phyloP scores from a whole-genome alignment of 768 basidiomycete genomes.

The Myochromella boudieri region DNA sequence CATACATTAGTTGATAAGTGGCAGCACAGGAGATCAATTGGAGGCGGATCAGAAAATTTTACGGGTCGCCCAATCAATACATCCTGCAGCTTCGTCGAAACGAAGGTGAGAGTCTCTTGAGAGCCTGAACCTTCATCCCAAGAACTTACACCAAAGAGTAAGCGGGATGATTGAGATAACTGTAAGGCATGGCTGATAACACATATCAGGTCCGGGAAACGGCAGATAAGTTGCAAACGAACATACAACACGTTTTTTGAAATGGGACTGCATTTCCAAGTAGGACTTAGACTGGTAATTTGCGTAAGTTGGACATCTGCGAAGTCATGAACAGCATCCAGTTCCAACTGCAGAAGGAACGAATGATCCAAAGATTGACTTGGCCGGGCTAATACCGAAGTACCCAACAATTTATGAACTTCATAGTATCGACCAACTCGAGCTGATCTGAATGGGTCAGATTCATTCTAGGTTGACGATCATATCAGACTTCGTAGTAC shows the following conservation, averaged over 20 bases:
- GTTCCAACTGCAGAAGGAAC: constrained; percentile 55
- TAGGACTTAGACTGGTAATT: constrained; percentile 64
- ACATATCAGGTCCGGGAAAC: constrained; percentile 1
- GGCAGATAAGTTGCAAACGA: constrained; percentile 5
- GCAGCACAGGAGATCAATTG: constrained; percentile 50
- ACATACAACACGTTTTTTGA: constrained; percentile 44
- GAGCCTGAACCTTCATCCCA: constrained; percentile 37
- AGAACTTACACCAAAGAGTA: constrained; percentile 41
- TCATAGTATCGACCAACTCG: constrained; percentile 55
- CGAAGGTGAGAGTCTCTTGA: constrained; percentile 47
- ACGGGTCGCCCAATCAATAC: constrained; percentile 50
- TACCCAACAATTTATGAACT: constrained; percentile 58
- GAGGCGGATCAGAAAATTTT: constrained; percentile 45
- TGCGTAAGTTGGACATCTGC: constrained; percentile 50
- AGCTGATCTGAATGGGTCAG: constrained; percentile 55
- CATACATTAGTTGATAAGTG: constrained; percentile 41
- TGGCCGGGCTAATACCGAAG: constrained; percentile 52
- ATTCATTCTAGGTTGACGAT: constrained; percentile 38
- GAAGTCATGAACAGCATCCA: constrained; percentile 50
- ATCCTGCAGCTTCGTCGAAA: constrained; percentile 46
- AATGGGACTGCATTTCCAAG: constrained; percentile 58
- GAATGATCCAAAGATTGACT: constrained; percentile 44
- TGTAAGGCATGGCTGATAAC: constrained; percentile 39
- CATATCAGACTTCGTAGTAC: neutral
- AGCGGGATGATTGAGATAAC: constrained; percentile 46